phyloP scores from a whole-genome alignment of 129 eudicot species.

The Deinandra increscens region DNA sequence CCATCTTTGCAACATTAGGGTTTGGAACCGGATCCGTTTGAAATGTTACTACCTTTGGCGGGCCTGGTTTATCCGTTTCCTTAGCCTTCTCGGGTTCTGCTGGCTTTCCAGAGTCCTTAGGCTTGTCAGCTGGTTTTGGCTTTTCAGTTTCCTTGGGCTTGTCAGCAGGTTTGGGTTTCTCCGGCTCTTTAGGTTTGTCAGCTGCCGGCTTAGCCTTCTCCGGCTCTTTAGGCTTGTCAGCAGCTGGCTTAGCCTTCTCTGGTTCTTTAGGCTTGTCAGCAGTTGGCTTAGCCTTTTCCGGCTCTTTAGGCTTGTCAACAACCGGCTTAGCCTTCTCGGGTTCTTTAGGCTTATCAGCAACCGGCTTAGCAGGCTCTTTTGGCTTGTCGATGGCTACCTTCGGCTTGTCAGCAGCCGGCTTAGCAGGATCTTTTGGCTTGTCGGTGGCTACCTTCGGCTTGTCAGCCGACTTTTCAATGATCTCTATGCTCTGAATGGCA shows the following conservation, averaged over 20 bases:
- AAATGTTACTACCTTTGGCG: constrained; percentile 18
- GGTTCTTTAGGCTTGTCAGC: constrained; percentile 24
- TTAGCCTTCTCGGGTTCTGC: constrained; percentile 14
- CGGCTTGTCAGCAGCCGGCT: not conserved
- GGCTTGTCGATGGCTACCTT: not conserved
- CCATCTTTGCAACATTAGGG: constrained; percentile 23
- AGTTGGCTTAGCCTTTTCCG: constrained; percentile 18
- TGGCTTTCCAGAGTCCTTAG: constrained; percentile 28
- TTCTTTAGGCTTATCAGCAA: not conserved
- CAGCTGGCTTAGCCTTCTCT: constrained; percentile 13
- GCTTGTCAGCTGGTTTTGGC: constrained; percentile 20
- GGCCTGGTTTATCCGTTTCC: constrained; percentile 15
- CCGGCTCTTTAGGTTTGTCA: constrained; percentile 16
- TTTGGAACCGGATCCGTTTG: constrained; percentile 21
- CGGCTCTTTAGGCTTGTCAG: constrained; percentile 18
- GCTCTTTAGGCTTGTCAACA: constrained; percentile 21
- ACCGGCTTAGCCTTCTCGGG: constrained; percentile 17
- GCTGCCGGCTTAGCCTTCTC: constrained; percentile 21
- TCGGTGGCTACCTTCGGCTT: constrained; percentile 16
- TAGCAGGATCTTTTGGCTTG: not conserved
- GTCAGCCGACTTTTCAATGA: constrained; percentile 33
- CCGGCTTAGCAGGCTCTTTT: not conserved
- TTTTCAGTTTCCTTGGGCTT: constrained; percentile 11
- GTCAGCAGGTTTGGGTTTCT: constrained; percentile 6
- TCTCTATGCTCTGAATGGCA: constrained; percentile 49